Evolutionary conservation across 345 rosid genomes (phyloP), one percentile per base, ranked within the genome.

Genomic region (Salix purpurea): DNA sequence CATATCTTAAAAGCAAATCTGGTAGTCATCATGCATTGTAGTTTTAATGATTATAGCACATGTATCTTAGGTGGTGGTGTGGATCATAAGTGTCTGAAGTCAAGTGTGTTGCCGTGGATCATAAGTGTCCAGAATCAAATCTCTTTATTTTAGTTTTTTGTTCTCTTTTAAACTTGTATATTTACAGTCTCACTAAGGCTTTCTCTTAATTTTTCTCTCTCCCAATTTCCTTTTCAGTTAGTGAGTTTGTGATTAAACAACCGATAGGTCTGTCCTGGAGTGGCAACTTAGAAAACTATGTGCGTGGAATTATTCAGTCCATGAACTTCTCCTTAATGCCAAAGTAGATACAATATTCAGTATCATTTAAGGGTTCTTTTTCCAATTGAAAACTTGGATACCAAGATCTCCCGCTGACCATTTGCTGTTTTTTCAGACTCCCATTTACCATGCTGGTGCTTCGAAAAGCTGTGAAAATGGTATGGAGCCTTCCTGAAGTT

Each of bases 401-500:
- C 2, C 75, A 30, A 67, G 15, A 64, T 76, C 67, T 61, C 18
- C 28, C 62, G 66, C 74, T 77, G 85, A 85, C 68, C 77, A 71
- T 73, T 60, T 77, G 46, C 69, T 80, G 23, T 79, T 71, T 83
- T 50, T 62, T 71, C 84, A 94, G 97, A 81, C 97, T 96, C 80
- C 98, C 98, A 65, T 96, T 93, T 75, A 90, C 98, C 61, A 93
- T 61, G 82, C 50, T 92, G 81, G 96, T 93, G 79, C 93, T 93
- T 84, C 87, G 84, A 78, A 93, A 96, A 77, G 92, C 98, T 24
- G 87, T 92, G 74, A 91, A 91, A 83, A 80, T 96, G 89, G 93
- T 96, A 15, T 89, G 97, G 96, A 88, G 91, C 32, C 96, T 96
- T 86, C 99, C 96, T 76, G 93, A 91, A 83, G 98, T 90, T 50